Base-by-base conservation (phyloP, 108 stramenopile species). In the Discostella pseudostelligera region DNA sequence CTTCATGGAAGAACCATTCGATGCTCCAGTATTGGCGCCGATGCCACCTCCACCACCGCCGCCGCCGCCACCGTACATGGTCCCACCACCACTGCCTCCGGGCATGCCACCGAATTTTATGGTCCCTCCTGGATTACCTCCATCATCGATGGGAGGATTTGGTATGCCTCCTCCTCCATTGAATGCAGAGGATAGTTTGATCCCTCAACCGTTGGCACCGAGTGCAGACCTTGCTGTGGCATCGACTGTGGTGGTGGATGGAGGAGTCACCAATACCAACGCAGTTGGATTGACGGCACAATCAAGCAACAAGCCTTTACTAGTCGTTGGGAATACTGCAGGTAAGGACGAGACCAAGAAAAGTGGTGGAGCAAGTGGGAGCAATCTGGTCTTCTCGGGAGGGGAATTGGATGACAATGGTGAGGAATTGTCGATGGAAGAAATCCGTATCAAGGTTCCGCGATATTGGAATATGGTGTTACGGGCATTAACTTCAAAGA, bases 131-230 rank as follows among this genome's bases (percentile, higher is more conserved):
- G 76, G 71, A 6, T 40, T 80, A 21, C 70, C 54, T 19, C 81
- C 75, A 8, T 56, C 63, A 4, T 39, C 45, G 10, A 22, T 46
- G 46, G 46, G 66, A 8, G 60, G 55, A 37, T 64, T 71, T 57
- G 59, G 59, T 28, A 46, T 76, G 11, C 66, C 74, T 16, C 55
- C 83, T 28, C 80, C 80, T 24, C 75, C 73, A 32, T 20, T 56
- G 21, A 19, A 50, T 42, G 81, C 78, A 49, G 50, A 62, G 19
- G 47, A 14, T 22, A 14, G 2, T 28, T 9, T 88, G 48, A 92
- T 92, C 62, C 90, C 90, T 8, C 87, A 89, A 49, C 83, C 90
- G 4, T 73, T 81, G 60, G 60, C 85, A n/a, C 55, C 74, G 1
- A 63, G 74, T 4, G 62, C 72, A n/a, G 70, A 71, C 29, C 67